Base-by-base conservation (phyloP, 371 early-diverging fungal species). In the Mortierella sp. region DNA sequence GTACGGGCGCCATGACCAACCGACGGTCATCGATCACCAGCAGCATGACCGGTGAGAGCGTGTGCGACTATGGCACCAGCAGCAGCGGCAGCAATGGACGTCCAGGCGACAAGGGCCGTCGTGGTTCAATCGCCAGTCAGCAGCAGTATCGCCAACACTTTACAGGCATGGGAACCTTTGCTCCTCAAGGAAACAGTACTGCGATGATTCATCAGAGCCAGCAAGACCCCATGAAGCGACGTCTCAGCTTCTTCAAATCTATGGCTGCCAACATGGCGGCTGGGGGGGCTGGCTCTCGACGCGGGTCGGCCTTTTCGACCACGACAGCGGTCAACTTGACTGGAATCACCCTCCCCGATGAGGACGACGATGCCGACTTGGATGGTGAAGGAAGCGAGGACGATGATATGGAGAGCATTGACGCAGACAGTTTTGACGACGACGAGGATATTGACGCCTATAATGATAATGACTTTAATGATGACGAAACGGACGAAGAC, bases 101-200 rank as follows among this genome's bases (percentile, higher is more conserved):
- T 65, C 35, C 65, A 11, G 38, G 41, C 24, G 68, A 68, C 24
- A 68, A 68, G 68, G 10, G 11, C 41, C 68, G 68, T 41, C 68
- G 68, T 21, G 38, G 68, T 38, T 68, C 68, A 24, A 10, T 24
- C 11, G 38, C 68, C 21, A 70, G 70, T n/a, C 72, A 70, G 24
- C 83, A 77, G 24, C 78, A 75, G 29, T 84, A 81, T 32, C 86
- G 86, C 32, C 86, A 86, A 51, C 77, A 86, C 49, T 77, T 86
- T 60, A 86, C 86, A 43, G 86, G 86, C 18, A 58, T 58, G 51
- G 73, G 43, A 29, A 38, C 68, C 74, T 75, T 72, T 51, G 77
- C 49, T 41, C 71, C 8, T 27, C 71, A 44, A 60, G 68, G 68
- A 68, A 38, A 18, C 24, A 68, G 24, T 38, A 41, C 56, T 16